Evolutionary conservation across 2,329 filamentous ascomycete species (phyloP), one percentile per base, ranked within the genome.

Genomic region (Achaetomium macrosporum): DNA sequence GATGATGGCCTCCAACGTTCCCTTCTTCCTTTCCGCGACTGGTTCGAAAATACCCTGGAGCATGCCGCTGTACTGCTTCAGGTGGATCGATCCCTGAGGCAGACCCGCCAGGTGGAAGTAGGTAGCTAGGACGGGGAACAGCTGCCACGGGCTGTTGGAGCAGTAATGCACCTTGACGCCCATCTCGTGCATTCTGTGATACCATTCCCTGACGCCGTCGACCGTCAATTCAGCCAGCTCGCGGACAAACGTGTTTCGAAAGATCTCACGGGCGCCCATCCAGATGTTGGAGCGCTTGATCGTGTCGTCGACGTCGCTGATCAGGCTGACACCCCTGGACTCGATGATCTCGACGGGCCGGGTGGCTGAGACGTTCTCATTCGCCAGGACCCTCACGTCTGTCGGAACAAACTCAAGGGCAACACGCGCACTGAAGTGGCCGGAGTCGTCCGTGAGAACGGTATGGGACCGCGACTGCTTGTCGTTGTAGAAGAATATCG

Each of bases 121-220:
- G 49, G 82, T 89, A 5, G 88, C 86, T 11, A 99, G 74, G 2
- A 97, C 83, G 0, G 93, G 93, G 63, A 89, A 99, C 7, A 99
- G 78, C 67, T 99, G 95, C 95, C 95, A 99, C 0, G 93, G 93
- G 47, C 92, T 95, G 69, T 99, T 99, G n/a, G 93, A 99, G 59
- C 96, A 95, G 68, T 99, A 99, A 66, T 99, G 95, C 48, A 99
- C 79, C 62, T 84, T 82, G 20, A 97, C 92, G 16, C 91, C 90
- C 72, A 92, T 82, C 17, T 83, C 76, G 37, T 87, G 79, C 71
- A 99, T 77, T 17, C 76, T 76, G 35, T 76, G 82, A 66, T 97
- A 99, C 92, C 93, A 97, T 57, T 95, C 89, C 53, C 77, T 81
- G 17, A 97, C 91, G 2, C 93, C 93, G 15, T 90, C 85, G 19